Evolutionary conservation across 257 asterid species (phyloP).

Genomic region (Solanum etuberosum): DNA sequence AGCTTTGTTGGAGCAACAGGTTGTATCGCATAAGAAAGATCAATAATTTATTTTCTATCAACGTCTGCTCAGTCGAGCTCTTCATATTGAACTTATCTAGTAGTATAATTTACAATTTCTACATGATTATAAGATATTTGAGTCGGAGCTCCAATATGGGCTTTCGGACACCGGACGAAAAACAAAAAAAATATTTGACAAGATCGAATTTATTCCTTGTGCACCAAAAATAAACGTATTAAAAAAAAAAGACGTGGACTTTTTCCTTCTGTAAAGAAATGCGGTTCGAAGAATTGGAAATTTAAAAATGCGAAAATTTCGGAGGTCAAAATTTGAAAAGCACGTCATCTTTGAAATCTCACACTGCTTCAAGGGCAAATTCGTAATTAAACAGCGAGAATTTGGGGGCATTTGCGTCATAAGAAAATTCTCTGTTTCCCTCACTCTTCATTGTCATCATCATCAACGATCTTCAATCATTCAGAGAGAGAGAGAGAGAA

Average conservation of each 20-base stretch:
- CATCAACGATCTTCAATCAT: constrained; percentile 1
- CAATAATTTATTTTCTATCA: no score
- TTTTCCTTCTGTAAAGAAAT: neutral
- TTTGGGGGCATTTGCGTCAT: constrained; percentile 15
- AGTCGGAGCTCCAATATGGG: no score
- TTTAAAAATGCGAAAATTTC: neutral
- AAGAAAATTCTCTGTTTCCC: neutral
- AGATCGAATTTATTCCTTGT: no score
- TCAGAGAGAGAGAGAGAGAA: neutral
- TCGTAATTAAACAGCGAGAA: neutral
- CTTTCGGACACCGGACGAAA: no score
- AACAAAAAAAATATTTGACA: no score
- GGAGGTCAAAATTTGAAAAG: neutral
- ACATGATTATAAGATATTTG: neutral
- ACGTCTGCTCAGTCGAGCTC: no score
- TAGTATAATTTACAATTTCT: no score
- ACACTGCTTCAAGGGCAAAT: neutral
- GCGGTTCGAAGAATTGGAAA: neutral
- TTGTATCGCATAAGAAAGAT: no score
- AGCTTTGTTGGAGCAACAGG: no score
- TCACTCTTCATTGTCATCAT: neutral
- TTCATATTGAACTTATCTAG: no score
- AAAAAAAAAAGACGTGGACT: neutral
- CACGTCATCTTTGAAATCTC: neutral
- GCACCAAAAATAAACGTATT: no score